phyloP scores from a whole-genome alignment of 345 rosid species.

The Leavenworthia alabamica region DNA sequence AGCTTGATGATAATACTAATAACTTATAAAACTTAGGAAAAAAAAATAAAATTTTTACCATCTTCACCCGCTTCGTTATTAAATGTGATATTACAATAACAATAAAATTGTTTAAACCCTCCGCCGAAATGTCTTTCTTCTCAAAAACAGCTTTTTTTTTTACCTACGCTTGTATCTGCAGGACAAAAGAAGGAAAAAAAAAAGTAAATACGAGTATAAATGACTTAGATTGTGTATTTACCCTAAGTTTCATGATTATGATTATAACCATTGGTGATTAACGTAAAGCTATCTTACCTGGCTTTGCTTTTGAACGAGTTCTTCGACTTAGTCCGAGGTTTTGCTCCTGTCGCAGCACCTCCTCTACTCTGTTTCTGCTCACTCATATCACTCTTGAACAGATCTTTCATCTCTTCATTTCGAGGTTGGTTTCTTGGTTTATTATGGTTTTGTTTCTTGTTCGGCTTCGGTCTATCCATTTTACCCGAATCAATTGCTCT shows the following conservation, averaged over 20 bases:
- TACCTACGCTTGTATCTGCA: constrained; percentile 35
- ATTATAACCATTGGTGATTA: background rate
- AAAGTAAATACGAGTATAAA: no score
- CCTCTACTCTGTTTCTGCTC: constrained; percentile 57
- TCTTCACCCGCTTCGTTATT: background rate
- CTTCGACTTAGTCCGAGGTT: constrained; percentile 42
- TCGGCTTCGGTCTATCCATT: constrained; percentile 38
- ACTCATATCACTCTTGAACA: constrained; percentile 78
- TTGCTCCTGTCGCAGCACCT: constrained; percentile 34
- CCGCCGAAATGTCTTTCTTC: background rate
- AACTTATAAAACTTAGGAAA: background rate
- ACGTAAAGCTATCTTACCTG: constrained; percentile 41
- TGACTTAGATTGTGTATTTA: no score
- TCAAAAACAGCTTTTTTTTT: no score
- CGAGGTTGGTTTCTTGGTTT: constrained; percentile 51
- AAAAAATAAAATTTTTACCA: constrained; percentile 8
- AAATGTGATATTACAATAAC: constrained; percentile 1
- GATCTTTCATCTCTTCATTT: constrained; percentile 68
- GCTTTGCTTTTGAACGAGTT: constrained; percentile 89
- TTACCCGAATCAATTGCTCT: constrained; percentile 70
- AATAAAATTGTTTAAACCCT: constrained; percentile 4
- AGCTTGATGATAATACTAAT: no score
- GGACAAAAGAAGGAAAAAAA: background rate
- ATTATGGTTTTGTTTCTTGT: constrained; percentile 41
- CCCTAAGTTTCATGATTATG: no score